Evolutionary conservation across 371 early-diverging fungal genomes (phyloP).

Genomic region (Zychaea mexicana): DNA sequence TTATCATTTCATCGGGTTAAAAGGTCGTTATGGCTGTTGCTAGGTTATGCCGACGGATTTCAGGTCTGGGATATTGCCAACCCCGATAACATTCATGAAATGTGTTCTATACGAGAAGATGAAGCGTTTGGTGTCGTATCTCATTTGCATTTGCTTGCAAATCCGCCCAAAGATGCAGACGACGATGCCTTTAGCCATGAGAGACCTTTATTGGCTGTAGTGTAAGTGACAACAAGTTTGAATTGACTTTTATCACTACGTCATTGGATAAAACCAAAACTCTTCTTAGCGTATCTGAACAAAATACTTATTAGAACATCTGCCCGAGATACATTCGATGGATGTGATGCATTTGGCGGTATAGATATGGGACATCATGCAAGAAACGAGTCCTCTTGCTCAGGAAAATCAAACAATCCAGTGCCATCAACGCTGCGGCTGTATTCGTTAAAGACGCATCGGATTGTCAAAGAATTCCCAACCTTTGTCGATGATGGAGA

Average conservation of each 20-base stretch:
- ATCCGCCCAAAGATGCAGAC: conserved; percentile 17
- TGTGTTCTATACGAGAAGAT: conserved; percentile 64
- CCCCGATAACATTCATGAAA: conserved; percentile 71
- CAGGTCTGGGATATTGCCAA: conserved; percentile 82
- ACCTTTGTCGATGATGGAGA: conserved; percentile 37
- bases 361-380: conserved; percentile 2
- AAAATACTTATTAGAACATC: neutral
- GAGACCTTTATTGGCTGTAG: conserved; percentile 51
- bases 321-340: neutral
- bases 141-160: conserved; percentile 45
- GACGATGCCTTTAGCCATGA: conserved; percentile 29
- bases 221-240: conserved; percentile 56
- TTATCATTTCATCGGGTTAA: neutral
- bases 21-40: conserved; percentile 58
- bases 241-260: no score
- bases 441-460: conserved; percentile 53
- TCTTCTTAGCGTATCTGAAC: no score
- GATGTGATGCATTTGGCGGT: neutral
- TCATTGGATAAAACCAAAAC: no score
- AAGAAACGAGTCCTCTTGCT: conserved; percentile 6
- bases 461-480: conserved; percentile 28
- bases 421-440: conserved; percentile 19
- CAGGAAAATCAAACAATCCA: neutral
- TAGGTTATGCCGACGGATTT: conserved; percentile 82
- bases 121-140: conserved; percentile 49